Evolutionary conservation across 805 yeast genomes (phyloP), one percentile per base, ranked within the genome.

Genomic region (Debaryomyces castellii): DNA sequence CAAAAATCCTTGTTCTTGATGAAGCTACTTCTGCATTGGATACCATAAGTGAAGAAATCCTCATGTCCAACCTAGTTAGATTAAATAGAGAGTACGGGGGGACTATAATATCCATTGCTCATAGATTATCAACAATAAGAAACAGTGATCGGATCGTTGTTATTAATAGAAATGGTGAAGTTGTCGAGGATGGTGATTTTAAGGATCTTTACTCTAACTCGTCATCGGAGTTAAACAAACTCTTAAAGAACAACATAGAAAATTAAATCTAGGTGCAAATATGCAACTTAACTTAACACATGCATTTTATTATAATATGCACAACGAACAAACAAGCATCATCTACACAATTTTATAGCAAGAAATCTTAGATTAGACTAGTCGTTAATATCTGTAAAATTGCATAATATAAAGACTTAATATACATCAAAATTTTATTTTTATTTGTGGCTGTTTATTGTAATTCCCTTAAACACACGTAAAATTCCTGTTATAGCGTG

Each of bases 11-110:
- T 47, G 81, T 92, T 25, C 68, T 92, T 47, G 98, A 92, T 63
- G 98, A 92, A 63, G 96, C 97, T 11, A 92, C 98, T 0, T 87
- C 96, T 27, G 97, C 97, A 0, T 71, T 92, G 42, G 98, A 92
- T 60, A 82, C 95, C 10, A 87, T 87, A 45, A 85, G 91, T 54
- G 98, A 92, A 60, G 84, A 86, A 54, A 80, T 88, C 3, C 95
- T 92, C 34, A 88, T 89, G 61, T 78, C 77, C 41, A 89, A 95
- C 7, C 68, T 92, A 49, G 60, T 71, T 24, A 63, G 74, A 40
- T 73, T 94, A 49, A 45, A 52, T 23, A 58, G 63, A 21, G 73
- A 80, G 18, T 81, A 84, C 12, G 66, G 80, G 30, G 55, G 66
- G 10, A 90, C 97, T 1, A 82, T 91, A 2, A 86, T 92, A 34